Percentiles rank a stretch among this genome's conserved stretches.
phyloP scores from a whole-genome alignment of 2,329 filamentous ascomycete genomes.

The Colletotrichum musicola region DNA sequence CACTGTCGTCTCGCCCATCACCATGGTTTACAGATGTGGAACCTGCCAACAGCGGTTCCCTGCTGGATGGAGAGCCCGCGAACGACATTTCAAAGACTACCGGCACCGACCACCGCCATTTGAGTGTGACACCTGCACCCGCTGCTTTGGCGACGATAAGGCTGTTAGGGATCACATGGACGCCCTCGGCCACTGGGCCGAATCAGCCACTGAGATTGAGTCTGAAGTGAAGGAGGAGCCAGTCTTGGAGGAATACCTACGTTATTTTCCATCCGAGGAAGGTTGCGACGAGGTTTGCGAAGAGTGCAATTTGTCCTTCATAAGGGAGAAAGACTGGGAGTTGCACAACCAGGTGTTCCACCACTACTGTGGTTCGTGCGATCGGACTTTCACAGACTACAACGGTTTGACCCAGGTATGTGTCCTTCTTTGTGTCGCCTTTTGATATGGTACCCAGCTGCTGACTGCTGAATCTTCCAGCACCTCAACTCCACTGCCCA shows the following conservation, averaged over 20 bases:
- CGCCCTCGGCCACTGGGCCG: conserved; percentile 42
- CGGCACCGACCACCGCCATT: conserved; percentile 43
- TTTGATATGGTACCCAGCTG: conserved; percentile 26
- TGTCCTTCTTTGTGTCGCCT: neutral
- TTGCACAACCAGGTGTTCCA: conserved; percentile 6
- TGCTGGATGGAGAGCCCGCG: conserved; percentile 41
- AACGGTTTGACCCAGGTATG: neutral
- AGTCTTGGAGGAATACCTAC: no score
- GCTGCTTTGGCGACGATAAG: conserved; percentile 39
- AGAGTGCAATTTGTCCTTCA: conserved; percentile 44
- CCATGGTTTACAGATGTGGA: conserved; percentile 10
- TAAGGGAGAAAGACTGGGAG: conserved; percentile 35
- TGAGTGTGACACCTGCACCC: conserved; percentile 48
- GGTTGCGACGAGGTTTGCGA: conserved; percentile 18
- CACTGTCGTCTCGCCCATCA: no score
- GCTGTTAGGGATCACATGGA: conserved; percentile 47
- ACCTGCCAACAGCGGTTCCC: conserved; percentile 45
- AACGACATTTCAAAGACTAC: conserved; percentile 45
- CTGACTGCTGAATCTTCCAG: conserved; percentile 48
- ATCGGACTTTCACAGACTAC: neutral
- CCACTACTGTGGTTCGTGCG: neutral
- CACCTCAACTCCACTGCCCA: conserved; percentile 68
- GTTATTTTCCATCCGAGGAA: no score
- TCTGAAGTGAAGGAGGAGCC: conserved; percentile 3
- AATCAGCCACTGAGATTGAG: neutral